A percentile compares a stretch with the other conserved stretches of the same genome.
phyloP scores from a whole-genome alignment of 73 alveolate species.

The Tetrahymena borealis region DNA sequence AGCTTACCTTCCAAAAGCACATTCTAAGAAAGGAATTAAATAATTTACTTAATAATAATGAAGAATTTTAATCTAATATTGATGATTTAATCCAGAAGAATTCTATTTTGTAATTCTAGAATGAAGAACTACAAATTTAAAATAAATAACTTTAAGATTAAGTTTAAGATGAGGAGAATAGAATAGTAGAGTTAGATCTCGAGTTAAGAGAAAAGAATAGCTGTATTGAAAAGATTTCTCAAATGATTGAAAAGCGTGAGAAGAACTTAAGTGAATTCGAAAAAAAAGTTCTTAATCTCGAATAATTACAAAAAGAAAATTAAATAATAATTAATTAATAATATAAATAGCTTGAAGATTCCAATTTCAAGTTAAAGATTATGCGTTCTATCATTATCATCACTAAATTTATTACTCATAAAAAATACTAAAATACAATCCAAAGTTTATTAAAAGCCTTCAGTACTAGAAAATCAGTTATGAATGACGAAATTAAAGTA shows the following conservation, averaged over 20 bases:
- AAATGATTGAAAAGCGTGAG: not conserved
- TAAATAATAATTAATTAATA: not conserved
- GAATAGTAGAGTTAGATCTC: not conserved
- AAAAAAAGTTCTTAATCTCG: not conserved
- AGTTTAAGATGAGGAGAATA: not conserved
- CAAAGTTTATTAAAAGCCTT: not conserved
- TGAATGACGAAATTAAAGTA: not conserved
- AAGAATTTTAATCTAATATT: not conserved
- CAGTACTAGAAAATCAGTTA: not conserved
- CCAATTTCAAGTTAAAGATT: not conserved
- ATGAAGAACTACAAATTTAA: not conserved
- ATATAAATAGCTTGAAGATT: not conserved
- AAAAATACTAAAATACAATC: not conserved
- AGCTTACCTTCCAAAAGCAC: not conserved
- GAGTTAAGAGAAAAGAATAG: not conserved
- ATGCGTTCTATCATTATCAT: not conserved
- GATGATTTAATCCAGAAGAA: not conserved
- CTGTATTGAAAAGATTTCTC: not conserved
- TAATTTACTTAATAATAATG: not conserved
- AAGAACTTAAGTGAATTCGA: not conserved
- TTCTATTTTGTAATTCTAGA: not conserved
- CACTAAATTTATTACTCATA: not conserved
- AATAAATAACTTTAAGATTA: not conserved
- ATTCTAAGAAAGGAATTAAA: not conserved
- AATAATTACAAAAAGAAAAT: not conserved